Evolutionary conservation across 192 early-diverging fungal genomes (phyloP).

Genomic region (Coemansia sp.): DNA sequence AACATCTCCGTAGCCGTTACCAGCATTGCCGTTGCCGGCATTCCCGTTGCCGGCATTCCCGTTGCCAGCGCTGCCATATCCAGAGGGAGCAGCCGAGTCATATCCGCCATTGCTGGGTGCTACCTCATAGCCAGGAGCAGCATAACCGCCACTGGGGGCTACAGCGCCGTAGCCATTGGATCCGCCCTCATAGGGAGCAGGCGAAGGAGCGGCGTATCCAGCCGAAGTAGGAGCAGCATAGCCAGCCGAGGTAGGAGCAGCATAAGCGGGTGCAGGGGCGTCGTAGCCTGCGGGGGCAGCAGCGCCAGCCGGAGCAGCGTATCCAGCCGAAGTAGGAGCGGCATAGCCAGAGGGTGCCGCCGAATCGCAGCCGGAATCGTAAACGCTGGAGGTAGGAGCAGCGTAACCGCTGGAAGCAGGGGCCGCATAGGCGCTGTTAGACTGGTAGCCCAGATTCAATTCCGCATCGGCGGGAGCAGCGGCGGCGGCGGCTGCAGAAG

Average conservation of each 20-base stretch:
- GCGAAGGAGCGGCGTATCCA: constrained; percentile 23
- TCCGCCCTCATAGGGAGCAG: constrained; percentile 1
- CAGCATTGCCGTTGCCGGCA: constrained; percentile 21
- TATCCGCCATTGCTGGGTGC: constrained; percentile 20
- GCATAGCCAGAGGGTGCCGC: constrained; percentile 12
- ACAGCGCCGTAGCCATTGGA: constrained; percentile 11
- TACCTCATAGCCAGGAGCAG: constrained; percentile 17
- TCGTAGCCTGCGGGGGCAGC: constrained; percentile 14
- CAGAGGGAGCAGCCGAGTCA: constrained; percentile 18
- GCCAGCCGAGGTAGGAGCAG: constrained; percentile 15
- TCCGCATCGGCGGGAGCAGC: constrained; percentile 45
- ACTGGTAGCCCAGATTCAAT: constrained; percentile 24
- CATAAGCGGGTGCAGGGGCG: constrained; percentile 12
- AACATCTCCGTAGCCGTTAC: constrained; percentile 8
- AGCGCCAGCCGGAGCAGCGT: constrained; percentile 9
- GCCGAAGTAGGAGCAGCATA: constrained; percentile 17
- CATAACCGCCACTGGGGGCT: constrained; percentile 8
- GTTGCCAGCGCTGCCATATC: background rate
- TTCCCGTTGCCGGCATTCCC: background rate
- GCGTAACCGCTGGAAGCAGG: constrained; percentile 19
- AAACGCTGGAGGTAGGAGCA: background rate
- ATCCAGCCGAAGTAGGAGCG: constrained; percentile 11
- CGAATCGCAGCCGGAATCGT: constrained; percentile 1
- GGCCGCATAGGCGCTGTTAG: constrained; percentile 15
- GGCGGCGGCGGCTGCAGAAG: constrained; percentile 31